Percentiles rank a stretch among this genome's conserved stretches.
These are phyloP conservation scores for Paraurostyla sp. DNA, from an alignment of 73 alveolate species.

Conservation along the genomic window DNA sequence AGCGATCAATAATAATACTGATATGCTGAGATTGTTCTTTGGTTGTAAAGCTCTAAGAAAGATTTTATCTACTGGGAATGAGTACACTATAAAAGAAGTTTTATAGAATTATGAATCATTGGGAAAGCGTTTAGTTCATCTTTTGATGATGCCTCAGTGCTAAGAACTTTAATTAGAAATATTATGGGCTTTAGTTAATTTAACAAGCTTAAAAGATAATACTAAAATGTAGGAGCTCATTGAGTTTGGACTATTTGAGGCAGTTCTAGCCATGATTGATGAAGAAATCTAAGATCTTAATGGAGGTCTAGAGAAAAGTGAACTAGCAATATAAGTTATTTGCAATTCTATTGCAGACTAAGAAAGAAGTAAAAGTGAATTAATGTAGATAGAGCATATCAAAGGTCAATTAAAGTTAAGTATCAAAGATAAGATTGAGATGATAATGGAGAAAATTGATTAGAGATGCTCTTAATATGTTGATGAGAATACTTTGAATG, in stretches of 20 bases:
- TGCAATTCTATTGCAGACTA: conserved; percentile 35
- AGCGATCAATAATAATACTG: conserved; percentile 27
- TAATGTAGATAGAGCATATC: conserved; percentile 1
- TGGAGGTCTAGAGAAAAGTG: neutral
- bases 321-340: neutral
- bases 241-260: conserved; percentile 31
- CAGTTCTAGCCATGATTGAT: conserved; percentile 15
- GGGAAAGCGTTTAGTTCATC: conserved; percentile 22
- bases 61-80: conserved; percentile 30
- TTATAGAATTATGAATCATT: neutral
- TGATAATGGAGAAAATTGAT: conserved; percentile 1
- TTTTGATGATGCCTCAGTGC: conserved; percentile 26
- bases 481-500: too few relatives aligned
- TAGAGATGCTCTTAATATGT: too few relatives aligned
- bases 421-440: neutral
- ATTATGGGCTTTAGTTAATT: conserved; percentile 39
- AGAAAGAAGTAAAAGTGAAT: conserved; percentile 22
- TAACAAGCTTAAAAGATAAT: conserved; percentile 16
- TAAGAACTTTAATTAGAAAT: conserved; percentile 34
- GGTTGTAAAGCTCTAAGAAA: conserved; percentile 44
- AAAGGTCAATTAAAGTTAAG: conserved; percentile 7
- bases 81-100: conserved; percentile 19
- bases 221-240: neutral
- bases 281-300: too few relatives aligned
- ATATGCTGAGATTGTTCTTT: conserved; percentile 25